A percentile compares a stretch with the other conserved stretches of the same genome.
phyloP scores from a whole-genome alignment of 1,284 basidiomycete genomes.

The Cryptococcus sp. region DNA sequence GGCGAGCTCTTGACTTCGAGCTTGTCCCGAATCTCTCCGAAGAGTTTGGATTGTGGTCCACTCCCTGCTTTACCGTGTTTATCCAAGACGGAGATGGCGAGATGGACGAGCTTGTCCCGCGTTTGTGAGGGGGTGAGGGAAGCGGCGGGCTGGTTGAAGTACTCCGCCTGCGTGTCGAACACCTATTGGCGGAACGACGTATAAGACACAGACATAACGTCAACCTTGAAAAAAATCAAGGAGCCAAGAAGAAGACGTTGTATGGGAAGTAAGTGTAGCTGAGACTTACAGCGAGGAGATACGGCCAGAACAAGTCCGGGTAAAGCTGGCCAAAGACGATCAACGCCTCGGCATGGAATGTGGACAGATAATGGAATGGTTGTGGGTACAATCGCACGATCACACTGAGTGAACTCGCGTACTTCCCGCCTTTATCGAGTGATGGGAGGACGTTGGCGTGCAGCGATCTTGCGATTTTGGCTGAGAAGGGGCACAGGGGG shows the following conservation, averaged over 20 bases:
- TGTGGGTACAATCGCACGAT: slow-evolving; percentile 79
- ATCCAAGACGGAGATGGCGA: slow-evolving; percentile 49
- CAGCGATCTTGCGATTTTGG: slow-evolving; percentile 53
- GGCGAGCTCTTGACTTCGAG: slow-evolving; percentile 34
- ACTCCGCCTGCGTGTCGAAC: slow-evolving; percentile 73
- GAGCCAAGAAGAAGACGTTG: background rate
- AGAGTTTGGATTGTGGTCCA: slow-evolving; percentile 38
- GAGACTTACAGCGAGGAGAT: slow-evolving; percentile 64
- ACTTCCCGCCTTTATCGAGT: slow-evolving; percentile 61
- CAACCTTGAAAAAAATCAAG: slow-evolving; percentile 2
- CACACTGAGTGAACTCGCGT: slow-evolving; percentile 74
- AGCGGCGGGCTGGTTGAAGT: slow-evolving; percentile 67
- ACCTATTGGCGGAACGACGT: slow-evolving; percentile 57
- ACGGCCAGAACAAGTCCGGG: slow-evolving; percentile 76
- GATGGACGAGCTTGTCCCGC: slow-evolving; percentile 68
- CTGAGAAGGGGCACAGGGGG: slow-evolving; percentile 78
- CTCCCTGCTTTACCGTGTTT: slow-evolving; percentile 28
- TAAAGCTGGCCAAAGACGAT: slow-evolving; percentile 72
- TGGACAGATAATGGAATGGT: slow-evolving; percentile 70
- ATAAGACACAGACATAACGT: no score
- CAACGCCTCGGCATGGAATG: slow-evolving; percentile 76
- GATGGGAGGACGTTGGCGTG: slow-evolving; percentile 54
- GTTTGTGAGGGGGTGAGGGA: slow-evolving; percentile 71
- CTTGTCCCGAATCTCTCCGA: slow-evolving; percentile 39
- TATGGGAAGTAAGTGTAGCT: background rate